phyloP scores from a whole-genome alignment of 75 land plant genomes.

The Azolla pinnata region DNA sequence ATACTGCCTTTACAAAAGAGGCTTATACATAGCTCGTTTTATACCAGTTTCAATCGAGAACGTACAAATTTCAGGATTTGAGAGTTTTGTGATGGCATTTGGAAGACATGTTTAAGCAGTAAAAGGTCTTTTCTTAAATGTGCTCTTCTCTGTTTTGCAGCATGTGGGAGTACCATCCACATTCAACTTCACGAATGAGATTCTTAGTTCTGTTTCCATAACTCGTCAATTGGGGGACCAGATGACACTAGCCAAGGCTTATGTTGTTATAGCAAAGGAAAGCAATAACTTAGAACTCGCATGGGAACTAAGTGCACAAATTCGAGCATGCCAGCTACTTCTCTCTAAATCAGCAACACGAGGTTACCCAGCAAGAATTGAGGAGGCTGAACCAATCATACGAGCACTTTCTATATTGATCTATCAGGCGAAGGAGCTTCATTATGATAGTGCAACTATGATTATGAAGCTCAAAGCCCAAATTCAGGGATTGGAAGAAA shows the following conservation, averaged over 20 bases:
- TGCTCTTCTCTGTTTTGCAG: too few species aligned
- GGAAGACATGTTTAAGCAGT: too few species aligned
- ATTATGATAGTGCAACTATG: conserved; percentile 82
- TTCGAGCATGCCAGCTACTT: conserved; percentile 62
- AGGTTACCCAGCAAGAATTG: conserved; percentile 28
- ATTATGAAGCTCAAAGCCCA: conserved; percentile 74
- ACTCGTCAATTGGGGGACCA: conserved; percentile 66
- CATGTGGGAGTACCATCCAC: neutral
- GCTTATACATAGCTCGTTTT: too few species aligned
- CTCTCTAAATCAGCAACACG: conserved; percentile 61
- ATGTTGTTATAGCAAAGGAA: conserved; percentile 70
- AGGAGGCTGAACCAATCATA: conserved; percentile 60
- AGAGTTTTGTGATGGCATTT: too few species aligned
- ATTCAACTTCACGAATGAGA: conserved; percentile 46
- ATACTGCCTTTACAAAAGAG: too few species aligned
- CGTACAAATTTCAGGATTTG: too few species aligned
- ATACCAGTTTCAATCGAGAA: too few species aligned
- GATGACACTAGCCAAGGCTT: conserved; percentile 68
- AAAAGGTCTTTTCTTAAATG: too few species aligned
- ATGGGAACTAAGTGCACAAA: conserved; percentile 71
- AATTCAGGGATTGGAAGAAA: conserved; percentile 67
- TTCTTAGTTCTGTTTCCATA: conserved; percentile 41
- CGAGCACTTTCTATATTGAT: conserved; percentile 57
- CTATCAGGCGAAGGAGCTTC: conserved; percentile 68
- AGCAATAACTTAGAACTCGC: conserved; percentile 79